These are phyloP conservation scores for Heterobasidion occidentale DNA, from an alignment of 1,284 basidiomycete species.

Conservation along the genomic window DNA sequence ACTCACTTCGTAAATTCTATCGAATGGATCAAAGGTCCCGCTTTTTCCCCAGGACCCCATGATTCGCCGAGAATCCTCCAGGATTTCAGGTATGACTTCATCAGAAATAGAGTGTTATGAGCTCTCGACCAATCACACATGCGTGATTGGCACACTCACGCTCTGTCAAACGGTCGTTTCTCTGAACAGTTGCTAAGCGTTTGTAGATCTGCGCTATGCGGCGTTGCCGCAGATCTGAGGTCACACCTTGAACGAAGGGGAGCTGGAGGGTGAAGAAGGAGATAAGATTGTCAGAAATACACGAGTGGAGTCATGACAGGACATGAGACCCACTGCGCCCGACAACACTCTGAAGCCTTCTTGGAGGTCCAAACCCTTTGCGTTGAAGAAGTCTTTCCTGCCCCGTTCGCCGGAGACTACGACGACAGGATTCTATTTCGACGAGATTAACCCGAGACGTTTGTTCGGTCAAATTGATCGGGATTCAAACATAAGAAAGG, in stretches of 20 bases:
- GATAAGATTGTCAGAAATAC: not conserved
- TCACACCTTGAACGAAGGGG: constrained; percentile 55
- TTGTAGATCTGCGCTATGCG: constrained; percentile 60
- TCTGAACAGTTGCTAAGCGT: constrained; percentile 53
- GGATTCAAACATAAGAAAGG: constrained; percentile 4
- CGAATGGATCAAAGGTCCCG: constrained; percentile 62
- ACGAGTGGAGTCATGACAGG: not conserved
- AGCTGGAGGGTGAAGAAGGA: not conserved
- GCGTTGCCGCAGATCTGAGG: constrained; percentile 54
- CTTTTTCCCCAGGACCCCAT: constrained; percentile 55
- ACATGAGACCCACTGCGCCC: constrained; percentile 47
- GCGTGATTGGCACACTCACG: constrained; percentile 33
- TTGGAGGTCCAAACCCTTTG: constrained; percentile 61
- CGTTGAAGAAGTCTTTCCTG: constrained; percentile 59
- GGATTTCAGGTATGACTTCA: constrained; percentile 52
- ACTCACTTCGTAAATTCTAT: constrained; percentile 58
- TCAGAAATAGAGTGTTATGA: constrained; percentile 6
- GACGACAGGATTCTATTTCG: constrained; percentile 50
- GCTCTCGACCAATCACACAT: constrained; percentile 3
- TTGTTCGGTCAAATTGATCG: constrained; percentile 3
- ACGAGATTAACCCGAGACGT: constrained; percentile 11
- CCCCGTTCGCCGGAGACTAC: constrained; percentile 66
- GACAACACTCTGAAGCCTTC: constrained; percentile 71
- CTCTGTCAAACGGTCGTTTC: constrained; percentile 45
- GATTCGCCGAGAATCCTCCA: constrained; percentile 51